Evolutionary conservation across 1,284 basidiomycete genomes (phyloP), one percentile per base, ranked within the genome.

Genomic region (Pascua sp.): DNA sequence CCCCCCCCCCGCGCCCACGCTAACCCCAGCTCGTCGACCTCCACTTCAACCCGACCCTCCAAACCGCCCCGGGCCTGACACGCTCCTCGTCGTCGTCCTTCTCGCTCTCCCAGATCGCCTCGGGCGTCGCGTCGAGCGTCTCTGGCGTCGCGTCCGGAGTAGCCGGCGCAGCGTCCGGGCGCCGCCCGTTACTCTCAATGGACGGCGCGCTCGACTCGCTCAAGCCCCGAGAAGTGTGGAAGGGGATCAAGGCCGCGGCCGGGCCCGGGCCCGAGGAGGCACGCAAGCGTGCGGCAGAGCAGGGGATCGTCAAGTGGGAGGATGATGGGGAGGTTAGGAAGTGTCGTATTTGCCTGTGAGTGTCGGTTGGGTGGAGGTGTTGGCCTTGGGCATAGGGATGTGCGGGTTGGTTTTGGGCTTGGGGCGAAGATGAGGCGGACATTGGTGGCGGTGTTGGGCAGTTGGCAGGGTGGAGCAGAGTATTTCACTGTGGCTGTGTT

Each of bases 281-380:
- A 8, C 60, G 68, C 44, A 75, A 73, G 53, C 60, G 75, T 51
- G 90, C 83, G 55, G 85, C 86, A 3, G 95, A 98, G 75, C 93
- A 97, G 77, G 81, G 82, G 39, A 94, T 98, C 65, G 92, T 97
- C 4, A 91, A 92, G 12, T 98, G 95, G 95, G 86, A 97, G 73
- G 86, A 89, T 42, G 95, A 97, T 69, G 79, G 82, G 0, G 72
- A 81, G 11, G 89, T 86, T 0, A 84, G 83, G 38, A 85, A 85
- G 55, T 98, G 94, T 78, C 87, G 89, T 1, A 80, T 94, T 61
- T 98, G 95, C 84, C 76, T 4, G 24, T 32, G 24, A 32, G 24
- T 32, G 24, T 32, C 24, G 24, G 24, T 3, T 32, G 24, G 24
- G 24, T 32, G 24, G 24, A 32, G 24, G 24, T 32, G 24, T 32